Evolutionary conservation across 208 protist species (phyloP), one percentile per base, ranked within the genome.

Genomic region (Trypanosoma rangeli): DNA sequence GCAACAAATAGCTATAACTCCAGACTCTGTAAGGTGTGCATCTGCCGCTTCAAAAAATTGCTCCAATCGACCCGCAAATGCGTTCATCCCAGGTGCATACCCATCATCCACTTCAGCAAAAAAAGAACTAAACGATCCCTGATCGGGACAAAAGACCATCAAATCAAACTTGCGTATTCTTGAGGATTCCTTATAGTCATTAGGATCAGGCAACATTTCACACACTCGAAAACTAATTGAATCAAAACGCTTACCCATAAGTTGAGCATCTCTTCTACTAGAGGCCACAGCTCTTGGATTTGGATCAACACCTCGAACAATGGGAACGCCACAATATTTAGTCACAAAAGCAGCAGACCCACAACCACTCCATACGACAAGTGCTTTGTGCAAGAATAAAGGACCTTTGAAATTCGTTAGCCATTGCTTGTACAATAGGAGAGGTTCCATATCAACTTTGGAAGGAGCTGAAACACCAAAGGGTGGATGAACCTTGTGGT

Each of bases 31-130:
- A 48, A 97, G 66, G 37, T 90, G 71, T 15, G 84, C 53, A 0
- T 67, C 68, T 1, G 78, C 89, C 4, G 83, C 73, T 33, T 95
- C 89, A 71, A 97, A 97, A 71, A 97, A 95, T 28, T 82, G 78
- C 52, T 95, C 88, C 5, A 97, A 48, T 49, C 78, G 83, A 3
- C 88, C 92, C 18, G 74, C 70, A 57, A 84, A 83, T 1, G 89
- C 87, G 12, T 76, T 70, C 33, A 72, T 67, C 16, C 76, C 79
- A 16, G 89, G 89, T 29, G 89, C 86, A 56, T 87, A 95, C 0
- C 26, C 48, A 62, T 81, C 70, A 8, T 44, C 59, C 24, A 67
- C 73, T 5, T 86, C 73, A 26, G 76, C 76, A 46, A 92, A 63
- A 18, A 79, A 69, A 0, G 68, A 78, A 3, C 85, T 69, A 60